Conservation (phyloP, 2,329 filamentous ascomycete species). For the Aspergillus viridinutans region DNA sequence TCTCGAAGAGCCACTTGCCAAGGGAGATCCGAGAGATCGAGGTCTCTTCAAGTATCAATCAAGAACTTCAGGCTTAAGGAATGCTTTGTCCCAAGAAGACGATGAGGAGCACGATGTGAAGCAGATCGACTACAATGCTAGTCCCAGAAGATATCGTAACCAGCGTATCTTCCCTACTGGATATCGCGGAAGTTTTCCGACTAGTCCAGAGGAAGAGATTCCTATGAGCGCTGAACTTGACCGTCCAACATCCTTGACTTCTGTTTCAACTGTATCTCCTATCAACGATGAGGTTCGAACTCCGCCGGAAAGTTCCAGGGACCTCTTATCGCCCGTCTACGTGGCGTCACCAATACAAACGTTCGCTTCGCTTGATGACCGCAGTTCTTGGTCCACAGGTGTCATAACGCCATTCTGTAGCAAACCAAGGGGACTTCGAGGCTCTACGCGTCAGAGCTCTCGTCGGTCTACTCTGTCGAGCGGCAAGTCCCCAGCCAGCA, state of each 20-base stretch:
- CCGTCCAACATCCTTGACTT: slow-evolving; percentile 42
- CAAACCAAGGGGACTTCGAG: slow-evolving; percentile 35
- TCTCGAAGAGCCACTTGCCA: slow-evolving; percentile 38
- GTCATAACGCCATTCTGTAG: slow-evolving; percentile 29
- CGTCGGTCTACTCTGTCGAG: slow-evolving; percentile 47
- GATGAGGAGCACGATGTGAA: slow-evolving; percentile 14
- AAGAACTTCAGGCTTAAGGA: slow-evolving; percentile 32
- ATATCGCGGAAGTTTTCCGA: slow-evolving; percentile 19
- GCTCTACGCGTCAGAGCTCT: slow-evolving; percentile 34
- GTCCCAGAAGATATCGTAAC: slow-evolving; percentile 18
- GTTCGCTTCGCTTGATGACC: slow-evolving; percentile 38
- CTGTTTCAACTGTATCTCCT: slow-evolving; percentile 41
- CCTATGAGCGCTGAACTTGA: slow-evolving; percentile 27
- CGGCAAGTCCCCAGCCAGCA: slow-evolving; percentile 56
- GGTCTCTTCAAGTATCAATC: slow-evolving; percentile 26
- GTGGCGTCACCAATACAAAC: slow-evolving; percentile 35
- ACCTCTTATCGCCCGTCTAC: slow-evolving; percentile 36
- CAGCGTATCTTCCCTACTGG: slow-evolving; percentile 26
- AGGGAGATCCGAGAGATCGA: slow-evolving; percentile 23
- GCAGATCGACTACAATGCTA: slow-evolving; percentile 16
- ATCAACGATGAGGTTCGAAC: slow-evolving; percentile 39
- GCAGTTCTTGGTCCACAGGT: slow-evolving; percentile 37
- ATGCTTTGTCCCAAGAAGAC: slow-evolving; percentile 34
- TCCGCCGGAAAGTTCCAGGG: slow-evolving; percentile 34
- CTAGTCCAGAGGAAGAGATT: slow-evolving; percentile 21